Evolutionary conservation across 2,329 filamentous ascomycete genomes (phyloP).

Genomic region (Eutypella sp.): DNA sequence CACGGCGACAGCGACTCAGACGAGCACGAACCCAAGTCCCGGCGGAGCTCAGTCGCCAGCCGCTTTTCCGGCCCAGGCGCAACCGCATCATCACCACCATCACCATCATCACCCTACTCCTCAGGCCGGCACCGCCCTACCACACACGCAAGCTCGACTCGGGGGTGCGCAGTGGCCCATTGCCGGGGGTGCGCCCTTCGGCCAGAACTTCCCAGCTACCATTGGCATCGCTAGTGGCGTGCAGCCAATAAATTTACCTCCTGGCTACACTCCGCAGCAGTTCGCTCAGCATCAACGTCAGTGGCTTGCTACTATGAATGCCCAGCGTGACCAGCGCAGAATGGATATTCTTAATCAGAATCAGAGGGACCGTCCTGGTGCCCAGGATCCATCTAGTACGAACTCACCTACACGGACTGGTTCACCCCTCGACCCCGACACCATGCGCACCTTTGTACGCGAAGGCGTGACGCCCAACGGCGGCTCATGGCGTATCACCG

Average conservation of each 20-base stretch:
- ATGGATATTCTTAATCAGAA: slow-evolving; percentile 37
- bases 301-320: slow-evolving; percentile 30
- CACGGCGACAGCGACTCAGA: slow-evolving; percentile 9
- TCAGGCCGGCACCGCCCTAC: slow-evolving; percentile 3
- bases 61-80: slow-evolving; percentile 9
- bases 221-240: slow-evolving; percentile 1
- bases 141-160: slow-evolving; percentile 10
- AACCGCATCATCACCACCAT: slow-evolving; percentile 10
- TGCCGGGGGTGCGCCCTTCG: background rate
- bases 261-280: slow-evolving; percentile 16
- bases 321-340: slow-evolving; percentile 32
- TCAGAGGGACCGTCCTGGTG: slow-evolving; percentile 33
- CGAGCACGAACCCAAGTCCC: slow-evolving; percentile 4
- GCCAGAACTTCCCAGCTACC: background rate
- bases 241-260: slow-evolving; percentile 7
- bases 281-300: slow-evolving; percentile 11
- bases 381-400: slow-evolving; percentile 31
- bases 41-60: slow-evolving; percentile 12
- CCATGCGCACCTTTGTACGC: slow-evolving; percentile 39
- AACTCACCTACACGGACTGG: slow-evolving; percentile 22
- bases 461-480: slow-evolving; percentile 47
- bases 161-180: slow-evolving; percentile 5
- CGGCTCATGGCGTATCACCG: slow-evolving; percentile 46
- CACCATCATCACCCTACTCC: slow-evolving; percentile 7
- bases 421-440: slow-evolving; percentile 29